phyloP scores from a whole-genome alignment of 1,284 basidiomycete genomes.

The Rhodofomes roseus region DNA sequence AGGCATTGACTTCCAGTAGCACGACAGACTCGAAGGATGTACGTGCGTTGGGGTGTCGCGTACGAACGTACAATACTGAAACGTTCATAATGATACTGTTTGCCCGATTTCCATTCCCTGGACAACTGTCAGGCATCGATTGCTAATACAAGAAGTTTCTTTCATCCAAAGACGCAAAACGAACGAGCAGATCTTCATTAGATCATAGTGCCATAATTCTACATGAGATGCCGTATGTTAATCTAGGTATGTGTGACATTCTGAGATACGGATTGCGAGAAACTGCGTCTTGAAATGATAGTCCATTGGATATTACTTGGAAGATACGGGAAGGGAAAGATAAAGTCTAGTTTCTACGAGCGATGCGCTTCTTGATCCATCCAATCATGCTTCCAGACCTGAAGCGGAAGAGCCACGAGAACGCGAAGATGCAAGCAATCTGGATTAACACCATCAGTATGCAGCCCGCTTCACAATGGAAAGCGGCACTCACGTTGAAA shows the following conservation, averaged over 20 bases:
- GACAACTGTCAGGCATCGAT: neutral
- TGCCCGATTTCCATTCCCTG: no score
- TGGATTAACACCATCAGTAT: constrained; percentile 9
- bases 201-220: neutral
- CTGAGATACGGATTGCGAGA: neutral
- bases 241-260: neutral
- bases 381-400: constrained; percentile 1
- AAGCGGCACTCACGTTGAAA: constrained; percentile 46
- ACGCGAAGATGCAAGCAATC: constrained; percentile 27
- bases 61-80: no score
- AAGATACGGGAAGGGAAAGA: neutral
- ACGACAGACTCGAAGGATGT: no score
- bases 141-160: neutral
- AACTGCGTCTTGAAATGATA: neutral
- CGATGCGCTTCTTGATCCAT: constrained; percentile 1
- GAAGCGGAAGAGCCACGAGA: constrained; percentile 34
- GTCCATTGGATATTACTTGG: neutral
- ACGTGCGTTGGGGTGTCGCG: no score
- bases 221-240: neutral
- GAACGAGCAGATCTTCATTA: neutral
- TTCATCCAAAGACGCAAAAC: neutral
- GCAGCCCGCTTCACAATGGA: neutral
- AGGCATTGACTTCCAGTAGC: no score
- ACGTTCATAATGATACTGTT: no score
- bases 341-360: neutral